phyloP scores from a whole-genome alignment of 345 rosid species.

The Eucalyptus sp. region DNA sequence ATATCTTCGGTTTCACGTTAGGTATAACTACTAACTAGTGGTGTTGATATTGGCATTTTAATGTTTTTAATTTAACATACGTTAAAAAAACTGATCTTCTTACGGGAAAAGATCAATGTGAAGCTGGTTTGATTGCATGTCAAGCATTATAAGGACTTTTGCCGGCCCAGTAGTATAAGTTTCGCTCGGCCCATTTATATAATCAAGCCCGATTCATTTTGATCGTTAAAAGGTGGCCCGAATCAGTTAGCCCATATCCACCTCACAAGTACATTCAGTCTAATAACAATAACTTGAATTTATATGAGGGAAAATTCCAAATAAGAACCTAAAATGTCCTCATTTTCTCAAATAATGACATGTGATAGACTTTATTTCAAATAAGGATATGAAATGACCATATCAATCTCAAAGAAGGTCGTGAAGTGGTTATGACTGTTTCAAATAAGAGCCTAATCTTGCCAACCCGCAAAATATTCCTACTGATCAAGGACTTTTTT shows the following conservation, averaged over 20 bases:
- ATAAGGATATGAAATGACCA: too few species aligned
- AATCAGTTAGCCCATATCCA: neutral
- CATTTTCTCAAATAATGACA: too few species aligned
- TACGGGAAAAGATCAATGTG: neutral
- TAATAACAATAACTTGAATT: neutral
- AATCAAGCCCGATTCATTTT: neutral
- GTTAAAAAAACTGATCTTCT: neutral
- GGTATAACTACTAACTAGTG: neutral
- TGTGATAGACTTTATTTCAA: accelerated
- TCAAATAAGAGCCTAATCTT: accelerated
- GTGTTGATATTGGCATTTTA: neutral
- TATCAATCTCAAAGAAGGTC: too few species aligned
- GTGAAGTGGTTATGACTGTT: accelerated
- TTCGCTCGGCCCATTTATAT: neutral
- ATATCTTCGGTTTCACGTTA: neutral
- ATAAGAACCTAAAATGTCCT: too few species aligned
- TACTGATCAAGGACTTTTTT: accelerated
- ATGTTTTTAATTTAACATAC: neutral
- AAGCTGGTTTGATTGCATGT: neutral
- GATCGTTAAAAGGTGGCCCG: neutral
- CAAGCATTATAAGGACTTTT: neutral
- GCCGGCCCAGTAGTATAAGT: neutral
- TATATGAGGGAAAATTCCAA: accelerated
- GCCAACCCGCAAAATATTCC: too few species aligned
- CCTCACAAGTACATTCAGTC: neutral